phyloP scores from a whole-genome alignment of 2,329 filamentous ascomycete species.

The Mycogone perniciosa region DNA sequence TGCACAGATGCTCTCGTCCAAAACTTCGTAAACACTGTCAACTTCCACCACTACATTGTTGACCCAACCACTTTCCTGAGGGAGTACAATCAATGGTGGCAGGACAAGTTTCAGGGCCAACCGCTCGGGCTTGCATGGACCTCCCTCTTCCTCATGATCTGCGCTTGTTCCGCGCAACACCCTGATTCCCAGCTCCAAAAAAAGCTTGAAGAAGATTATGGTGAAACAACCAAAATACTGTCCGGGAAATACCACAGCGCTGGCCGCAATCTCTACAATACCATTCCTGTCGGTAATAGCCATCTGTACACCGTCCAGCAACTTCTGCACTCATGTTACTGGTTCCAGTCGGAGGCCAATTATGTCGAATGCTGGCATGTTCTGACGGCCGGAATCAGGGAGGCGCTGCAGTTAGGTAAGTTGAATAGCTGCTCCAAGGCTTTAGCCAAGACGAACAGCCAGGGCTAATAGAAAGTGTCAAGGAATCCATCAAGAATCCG shows the following conservation, averaged over 20 bases:
- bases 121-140: conserved; percentile 33
- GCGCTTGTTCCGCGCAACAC: conserved; percentile 32
- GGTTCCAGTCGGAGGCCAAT: conserved; percentile 31
- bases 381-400: conserved; percentile 28
- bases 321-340: conserved; percentile 32
- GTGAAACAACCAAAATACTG: conserved; percentile 22
- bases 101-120: conserved; percentile 20
- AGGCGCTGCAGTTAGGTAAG: conserved; percentile 31
- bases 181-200: conserved; percentile 24
- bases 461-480: background rate
- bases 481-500: conserved; percentile 29
- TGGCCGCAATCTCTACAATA: conserved; percentile 26
- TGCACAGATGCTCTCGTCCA: conserved; percentile 30
- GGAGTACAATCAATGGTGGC: conserved; percentile 33
- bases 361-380: conserved; percentile 34
- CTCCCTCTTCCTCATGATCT: conserved; percentile 32
- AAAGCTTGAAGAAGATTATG: conserved; percentile 27
- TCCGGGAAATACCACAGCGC: conserved; percentile 29
- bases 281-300: conserved; percentile 27
- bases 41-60: conserved; percentile 35
- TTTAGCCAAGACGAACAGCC: background rate
- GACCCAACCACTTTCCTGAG: conserved; percentile 30
- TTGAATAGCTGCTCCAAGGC: background rate
- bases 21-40: conserved; percentile 32
- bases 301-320: conserved; percentile 30